Conservation (phyloP, 2,329 filamentous ascomycete genomes). For the Trichophyton benhamiae region DNA sequence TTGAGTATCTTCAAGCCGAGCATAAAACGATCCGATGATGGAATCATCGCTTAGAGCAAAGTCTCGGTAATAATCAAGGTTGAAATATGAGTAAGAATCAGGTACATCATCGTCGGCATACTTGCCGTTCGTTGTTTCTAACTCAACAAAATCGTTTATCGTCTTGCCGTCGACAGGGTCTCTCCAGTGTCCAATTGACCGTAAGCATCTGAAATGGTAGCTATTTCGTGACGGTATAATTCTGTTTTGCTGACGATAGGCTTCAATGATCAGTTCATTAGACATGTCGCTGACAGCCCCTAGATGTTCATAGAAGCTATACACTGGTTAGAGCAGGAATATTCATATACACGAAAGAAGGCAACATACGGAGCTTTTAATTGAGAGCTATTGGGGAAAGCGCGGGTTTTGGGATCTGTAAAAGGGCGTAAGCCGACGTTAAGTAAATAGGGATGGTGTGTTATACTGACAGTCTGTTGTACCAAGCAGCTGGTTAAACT, state of each 20-base stretch:
- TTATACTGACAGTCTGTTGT: conserved; percentile 24
- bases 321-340: not conserved
- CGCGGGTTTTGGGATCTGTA: conserved; percentile 6
- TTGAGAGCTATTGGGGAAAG: not conserved
- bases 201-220: conserved; percentile 56
- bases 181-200: conserved; percentile 45
- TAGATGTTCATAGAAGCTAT: conserved; percentile 48
- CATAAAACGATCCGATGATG: conserved; percentile 50
- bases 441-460: not conserved
- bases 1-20: conserved; percentile 44
- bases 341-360: not conserved
- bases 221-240: conserved; percentile 44
- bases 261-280: conserved; percentile 48
- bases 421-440: not conserved
- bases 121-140: conserved; percentile 47
- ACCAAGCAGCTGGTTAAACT: conserved; percentile 30
- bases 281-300: conserved; percentile 52
- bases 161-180: conserved; percentile 36
- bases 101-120: conserved; percentile 45
- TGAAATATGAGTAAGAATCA: conserved; percentile 48
- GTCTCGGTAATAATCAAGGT: conserved; percentile 36
- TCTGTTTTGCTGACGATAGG: conserved; percentile 48
- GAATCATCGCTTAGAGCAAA: conserved; percentile 43
- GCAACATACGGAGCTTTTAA: conserved; percentile 21
- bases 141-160: conserved; percentile 46